Percentiles rank a stretch among this genome's conserved stretches.
phyloP scores from a whole-genome alignment of 139 green algal genomes.

The Chloropicon primus region DNA sequence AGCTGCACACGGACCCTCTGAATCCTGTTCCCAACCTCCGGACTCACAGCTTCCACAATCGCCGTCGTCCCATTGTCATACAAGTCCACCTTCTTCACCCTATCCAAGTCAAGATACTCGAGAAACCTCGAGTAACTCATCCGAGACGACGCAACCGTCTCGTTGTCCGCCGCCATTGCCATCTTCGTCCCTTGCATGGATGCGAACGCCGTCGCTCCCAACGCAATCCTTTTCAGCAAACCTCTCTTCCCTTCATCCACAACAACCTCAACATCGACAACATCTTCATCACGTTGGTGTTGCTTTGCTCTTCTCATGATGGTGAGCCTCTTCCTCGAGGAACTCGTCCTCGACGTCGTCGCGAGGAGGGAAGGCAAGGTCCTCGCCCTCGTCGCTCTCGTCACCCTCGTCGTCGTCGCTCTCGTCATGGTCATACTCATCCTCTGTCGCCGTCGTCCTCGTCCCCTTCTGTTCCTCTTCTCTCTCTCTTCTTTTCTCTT shows the following conservation, averaged over 20 bases:
- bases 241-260: neutral
- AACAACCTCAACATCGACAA: neutral
- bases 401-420: too few species aligned
- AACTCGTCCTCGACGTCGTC: too few species aligned
- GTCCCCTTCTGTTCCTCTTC: too few species aligned
- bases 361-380: too few species aligned
- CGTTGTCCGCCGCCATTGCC: neutral
- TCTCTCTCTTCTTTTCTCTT: too few species aligned
- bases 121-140: constrained; percentile 99
- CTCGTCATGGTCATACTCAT: too few species aligned
- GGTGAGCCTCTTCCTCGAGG: too few species aligned
- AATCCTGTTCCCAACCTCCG: constrained; percentile 97
- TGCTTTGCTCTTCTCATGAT: too few species aligned
- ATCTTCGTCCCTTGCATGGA: neutral
- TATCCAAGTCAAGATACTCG: constrained; percentile 97
- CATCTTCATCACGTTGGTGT: neutral
- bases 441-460: too few species aligned
- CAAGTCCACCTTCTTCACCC: constrained; percentile 68
- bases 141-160: constrained; percentile 78
- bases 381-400: too few species aligned
- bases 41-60: constrained; percentile 95
- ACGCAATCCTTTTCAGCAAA: neutral
- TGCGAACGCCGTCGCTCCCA: neutral
- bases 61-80: constrained; percentile 99
- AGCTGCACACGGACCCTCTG: constrained; percentile 98